Evolutionary conservation across 345 rosid genomes (phyloP), one percentile per base, ranked within the genome.

Genomic region (Rhizophora mangle): DNA sequence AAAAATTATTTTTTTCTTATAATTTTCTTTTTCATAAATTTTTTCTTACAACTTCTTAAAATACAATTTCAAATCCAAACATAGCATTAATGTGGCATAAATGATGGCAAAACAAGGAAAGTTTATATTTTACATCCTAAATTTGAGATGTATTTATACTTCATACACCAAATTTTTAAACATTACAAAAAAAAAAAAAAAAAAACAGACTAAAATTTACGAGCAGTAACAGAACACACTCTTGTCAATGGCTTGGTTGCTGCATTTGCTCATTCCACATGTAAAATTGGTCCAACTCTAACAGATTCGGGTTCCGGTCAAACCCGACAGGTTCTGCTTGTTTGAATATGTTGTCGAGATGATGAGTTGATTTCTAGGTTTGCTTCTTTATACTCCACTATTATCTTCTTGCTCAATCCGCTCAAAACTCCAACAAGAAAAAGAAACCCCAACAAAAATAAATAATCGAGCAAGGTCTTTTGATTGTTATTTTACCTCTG

Each of bases 331-430:
- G 77, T 82, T 76, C 70, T 86, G 65, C 90, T 88, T 10, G 74
- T 91, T 82, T 88, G 79, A 89, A 31, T 51, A 16, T 36, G 19
- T 15, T 5, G n/a, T 64, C 56, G 8, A 10, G 6, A 34, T 5
- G 26, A 6, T 1, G 20, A 32, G 7, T 32, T 43, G 32, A 8
- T 20, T 54, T 2, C 7, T 29, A 55, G 73, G 53, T 53, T 9
- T 53, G 24, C 20, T n/a, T 6, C 18, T 53, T 53, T 87, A 74
- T 79, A 84, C 79, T 83, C 85, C 9, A 89, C 72, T 57, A 91
- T 94, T 21, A 92, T 88, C 65, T 76, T 30, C 83, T 80, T 91
- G 76, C 93, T 94, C 32, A 95, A 94, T 43, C 97, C 9, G 9
- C 37, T 7, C 0, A 31, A 4, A 31, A 31, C 8, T 52, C 2